Evolutionary conservation across 345 rosid genomes (phyloP), one percentile per base, ranked within the genome.

Genomic region (Ceriops zippeliana): DNA sequence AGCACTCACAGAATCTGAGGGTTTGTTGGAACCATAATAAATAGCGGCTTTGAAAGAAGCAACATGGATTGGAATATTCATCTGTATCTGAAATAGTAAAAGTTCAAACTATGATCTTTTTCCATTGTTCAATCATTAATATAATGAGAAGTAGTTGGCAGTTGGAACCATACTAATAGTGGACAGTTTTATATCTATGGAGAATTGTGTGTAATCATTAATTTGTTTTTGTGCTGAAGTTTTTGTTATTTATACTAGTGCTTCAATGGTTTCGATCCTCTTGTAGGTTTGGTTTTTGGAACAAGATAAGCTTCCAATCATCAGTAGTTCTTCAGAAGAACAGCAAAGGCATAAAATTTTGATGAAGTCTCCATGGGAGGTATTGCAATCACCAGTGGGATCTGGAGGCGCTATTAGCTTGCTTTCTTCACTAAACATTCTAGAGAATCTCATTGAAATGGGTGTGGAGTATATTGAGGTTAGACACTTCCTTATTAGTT

Each of bases 301-400:
- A 79, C 96, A 93, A 80, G 89, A 85, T 78, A 79, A 78, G 56
- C 87, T 93, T 66, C 96, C 96, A n/a, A 81, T 93, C 81, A 80
- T 90, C 54, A 66, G 85, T 71, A 76, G 75, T 80, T 72, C 79
- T 46, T 70, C 70, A 34, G 86, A 84, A 46, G 87, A 86, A 77
- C 74, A 77, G 30, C 81, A 74, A 72, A 80, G 68, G 70, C 81
- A 75, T 65, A 87, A 85, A 85, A 93, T 93, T 72, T 77, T 93
- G 82, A 90, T 93, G 97, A 87, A 89, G 81, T 89, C 98, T 49
- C 97, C 96, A 61, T 92, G 96, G 97, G 89, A 90, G 73, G 85
- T 93, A 61, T 81, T 93, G 56, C 86, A 86, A 74, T 77, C 90
- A 28, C 96, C 98, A 0, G 81, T 93, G 72, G 96, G 96, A 66